phyloP scores from a whole-genome alignment of 2,329 filamentous ascomycete genomes.

The Cercospora nicotianae region DNA sequence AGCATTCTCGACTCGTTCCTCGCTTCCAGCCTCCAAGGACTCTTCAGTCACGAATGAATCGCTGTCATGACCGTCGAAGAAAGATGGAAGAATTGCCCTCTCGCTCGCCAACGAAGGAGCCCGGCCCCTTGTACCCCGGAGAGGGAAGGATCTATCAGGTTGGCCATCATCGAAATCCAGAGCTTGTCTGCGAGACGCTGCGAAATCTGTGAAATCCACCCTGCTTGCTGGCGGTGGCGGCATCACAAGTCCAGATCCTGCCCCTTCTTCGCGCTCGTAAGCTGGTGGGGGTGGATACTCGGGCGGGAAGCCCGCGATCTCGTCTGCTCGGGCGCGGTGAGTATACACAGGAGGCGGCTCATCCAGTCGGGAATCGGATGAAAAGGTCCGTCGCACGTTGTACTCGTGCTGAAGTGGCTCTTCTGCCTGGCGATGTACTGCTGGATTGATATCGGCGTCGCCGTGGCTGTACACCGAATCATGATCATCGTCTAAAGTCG shows the following conservation, averaged over 20 bases:
- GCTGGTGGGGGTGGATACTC: neutral
- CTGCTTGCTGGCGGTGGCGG: neutral
- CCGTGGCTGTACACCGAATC: neutral
- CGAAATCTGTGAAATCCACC: neutral
- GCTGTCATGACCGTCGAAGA: neutral
- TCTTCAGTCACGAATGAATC: neutral
- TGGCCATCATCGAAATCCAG: neutral
- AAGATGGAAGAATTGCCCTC: neutral
- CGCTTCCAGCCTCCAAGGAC: neutral
- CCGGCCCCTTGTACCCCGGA: neutral
- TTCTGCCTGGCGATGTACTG: neutral
- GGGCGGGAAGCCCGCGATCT: neutral
- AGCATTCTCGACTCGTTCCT: neutral
- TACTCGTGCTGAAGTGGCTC: neutral
- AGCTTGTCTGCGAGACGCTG: neutral
- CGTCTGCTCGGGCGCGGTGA: neutral
- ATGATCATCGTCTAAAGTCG: neutral
- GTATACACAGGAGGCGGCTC: neutral
- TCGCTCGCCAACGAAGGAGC: neutral
- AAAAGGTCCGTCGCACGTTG: neutral
- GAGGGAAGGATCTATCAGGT: neutral
- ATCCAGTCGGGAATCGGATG: neutral
- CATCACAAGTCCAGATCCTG: neutral
- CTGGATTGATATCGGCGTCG: neutral
- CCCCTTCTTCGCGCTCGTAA: neutral